Base-by-base conservation (phyloP, 1,139 yeast genomes). In the Geotrichum phurueaensis region DNA sequence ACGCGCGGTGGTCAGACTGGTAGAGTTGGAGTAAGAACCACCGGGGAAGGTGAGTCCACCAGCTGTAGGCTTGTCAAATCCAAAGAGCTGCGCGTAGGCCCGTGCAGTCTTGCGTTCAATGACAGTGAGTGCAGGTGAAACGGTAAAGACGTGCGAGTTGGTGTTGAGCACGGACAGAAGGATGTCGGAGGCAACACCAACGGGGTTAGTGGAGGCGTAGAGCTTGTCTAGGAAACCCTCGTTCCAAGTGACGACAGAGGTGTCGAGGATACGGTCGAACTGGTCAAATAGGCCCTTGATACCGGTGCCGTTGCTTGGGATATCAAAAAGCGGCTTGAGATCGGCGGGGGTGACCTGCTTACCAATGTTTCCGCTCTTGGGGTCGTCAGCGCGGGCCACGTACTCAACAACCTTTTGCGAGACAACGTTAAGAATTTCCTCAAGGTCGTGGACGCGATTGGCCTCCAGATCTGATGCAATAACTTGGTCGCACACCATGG, bases 1-100 rank as follows among this genome's bases (percentile, higher is more conserved):
- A 66, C 96, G 76, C 0, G 96, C 96, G 71, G 87, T 84, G 65
- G 88, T 94, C 74, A 89, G 72, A 61, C 90, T 84, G 1, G 96
- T 88, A 59, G 87, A 81, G 72, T 89, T 89, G 20, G 96, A 87
- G 84, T 92, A 89, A 3, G 94, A 86, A 0, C 96, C 96, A 15
- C 96, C 96, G 39, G 92, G 83, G 72, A 89, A 87, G 0, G 96
- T 89, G 67, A 89, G 77, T 0, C 96, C 96, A 27, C 96, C 96
- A 55, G 92, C 82, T 43, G 78, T 76, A 6, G 75, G 74, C 6
- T 79, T 80, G 20, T 72, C 70, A 67, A 80, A 87, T 0, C 87
- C 87, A 74, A 86, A 89, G 67, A 86, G 66, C 56, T 75, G 72
- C 2, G 96, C 96, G 70, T 89, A 89, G 61, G 84, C 83, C 56